A percentile compares a stretch with the other conserved stretches of the same genome.
Conservation (phyloP, 768 basidiomycete species). For the Dentipellis fragilis region DNA sequence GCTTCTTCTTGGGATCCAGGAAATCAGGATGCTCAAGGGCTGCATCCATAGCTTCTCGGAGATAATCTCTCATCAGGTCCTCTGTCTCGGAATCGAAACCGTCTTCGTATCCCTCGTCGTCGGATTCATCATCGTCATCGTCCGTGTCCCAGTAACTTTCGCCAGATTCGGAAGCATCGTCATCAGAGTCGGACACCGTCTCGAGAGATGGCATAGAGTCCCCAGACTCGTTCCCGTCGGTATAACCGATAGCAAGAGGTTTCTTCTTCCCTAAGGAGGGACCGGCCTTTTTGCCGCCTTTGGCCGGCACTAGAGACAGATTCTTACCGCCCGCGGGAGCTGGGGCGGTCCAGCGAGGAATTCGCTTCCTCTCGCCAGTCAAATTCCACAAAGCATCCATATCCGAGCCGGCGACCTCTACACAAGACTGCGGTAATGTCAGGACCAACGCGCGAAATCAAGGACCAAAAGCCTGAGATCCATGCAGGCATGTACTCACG, state of each 20-base stretch:
- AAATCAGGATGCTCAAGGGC: conserved; percentile 48
- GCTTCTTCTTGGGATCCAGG: conserved; percentile 35
- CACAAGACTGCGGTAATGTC: conserved; percentile 1
- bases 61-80: conserved; percentile 49
- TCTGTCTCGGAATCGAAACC: conserved; percentile 49
- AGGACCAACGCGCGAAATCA: neutral
- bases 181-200: conserved; percentile 52
- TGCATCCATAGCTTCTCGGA: conserved; percentile 66
- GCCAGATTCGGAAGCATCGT: conserved; percentile 25
- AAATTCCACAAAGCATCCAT: conserved; percentile 8
- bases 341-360: conserved; percentile 19
- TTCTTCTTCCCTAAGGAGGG: conserved; percentile 10
- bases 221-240: conserved; percentile 34
- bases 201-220: conserved; percentile 60
- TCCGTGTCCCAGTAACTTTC: conserved; percentile 27
- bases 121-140: conserved; percentile 24
- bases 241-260: conserved; percentile 31
- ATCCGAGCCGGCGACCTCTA: conserved; percentile 3
- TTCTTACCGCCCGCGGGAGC: neutral
- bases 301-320: conserved; percentile 8
- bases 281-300: conserved; percentile 6
- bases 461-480: neutral
- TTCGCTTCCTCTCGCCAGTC: conserved; percentile 7
- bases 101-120: conserved; percentile 28
- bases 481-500: conserved; percentile 25